Conservation (phyloP, 1,139 yeast species). For the Diutina rugosa region DNA sequence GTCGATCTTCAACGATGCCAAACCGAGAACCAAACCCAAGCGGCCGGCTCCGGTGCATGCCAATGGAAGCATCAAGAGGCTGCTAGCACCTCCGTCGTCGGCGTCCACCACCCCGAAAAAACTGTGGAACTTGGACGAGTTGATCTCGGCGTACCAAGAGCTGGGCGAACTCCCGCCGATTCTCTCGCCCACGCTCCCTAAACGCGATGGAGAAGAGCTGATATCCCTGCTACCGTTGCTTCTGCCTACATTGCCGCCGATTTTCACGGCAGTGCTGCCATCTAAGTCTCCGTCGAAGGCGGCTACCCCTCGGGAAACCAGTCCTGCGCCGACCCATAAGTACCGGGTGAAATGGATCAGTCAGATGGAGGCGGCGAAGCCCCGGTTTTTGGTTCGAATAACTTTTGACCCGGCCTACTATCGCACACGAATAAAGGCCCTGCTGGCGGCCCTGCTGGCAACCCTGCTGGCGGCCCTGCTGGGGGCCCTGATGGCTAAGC, state of each 20-base stretch:
- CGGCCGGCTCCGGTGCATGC: conserved; percentile 8
- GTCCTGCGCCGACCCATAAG: background rate
- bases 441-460: background rate
- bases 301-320: conserved; percentile 3
- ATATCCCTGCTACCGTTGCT: conserved; percentile 17
- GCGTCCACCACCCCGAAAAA: conserved; percentile 4
- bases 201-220: conserved; percentile 4
- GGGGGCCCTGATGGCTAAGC: background rate
- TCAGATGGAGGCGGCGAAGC: conserved; percentile 13
- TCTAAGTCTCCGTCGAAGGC: conserved; percentile 3
- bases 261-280: conserved; percentile 9
- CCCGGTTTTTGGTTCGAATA: conserved; percentile 20
- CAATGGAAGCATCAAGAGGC: background rate
- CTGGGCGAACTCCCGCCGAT: conserved; percentile 25
- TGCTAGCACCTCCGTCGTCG: background rate
- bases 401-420: conserved; percentile 10
- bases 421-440: background rate
- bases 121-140: conserved; percentile 29
- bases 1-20: background rate
- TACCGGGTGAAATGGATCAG: conserved; percentile 20
- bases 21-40: conserved; percentile 6
- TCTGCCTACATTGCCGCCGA: conserved; percentile 24
- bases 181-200: conserved; percentile 29
- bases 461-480: background rate
- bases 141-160: conserved; percentile 22